Base-by-base conservation (phyloP, 345 rosid species). In the Luvunga scandens region DNA sequence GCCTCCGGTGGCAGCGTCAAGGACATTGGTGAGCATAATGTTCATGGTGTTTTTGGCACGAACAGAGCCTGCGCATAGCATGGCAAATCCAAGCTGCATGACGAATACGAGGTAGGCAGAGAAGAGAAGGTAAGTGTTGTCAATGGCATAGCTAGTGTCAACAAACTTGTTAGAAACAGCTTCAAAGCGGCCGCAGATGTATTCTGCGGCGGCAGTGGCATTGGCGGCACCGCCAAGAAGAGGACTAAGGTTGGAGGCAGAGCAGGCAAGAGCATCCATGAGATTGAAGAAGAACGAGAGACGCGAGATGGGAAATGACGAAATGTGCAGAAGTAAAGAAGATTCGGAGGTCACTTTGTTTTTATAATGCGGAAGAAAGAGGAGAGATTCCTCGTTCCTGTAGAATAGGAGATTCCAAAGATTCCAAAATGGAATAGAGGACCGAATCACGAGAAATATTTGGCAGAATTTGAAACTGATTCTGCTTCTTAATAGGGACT, bases 11-110 rank as follows among this genome's bases (percentile, higher is more conserved):
- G 91, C 92, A 2, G 91, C 91, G 59, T 89, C 92, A 21, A 89
- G 88, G 57, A 89, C 90, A 30, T 89, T 88, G 36, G 91, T 88
- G 28, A 88, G 89, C 93, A 90, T 90, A 71, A 87, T 87, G 83
- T 89, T 89, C 87, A 84, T 83, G 67, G 92, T 89, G 86, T 85
- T 89, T 75, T 89, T 89, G 56, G 91, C 91, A 25, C 88, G 83
- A 9, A 89, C 89, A 0, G 91, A 87, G 24, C 91, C 91, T 4
- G 93, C 89, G 50, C 90, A 87, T 19, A 85, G 86, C 91, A 88
- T 79, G 71, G 91, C 88, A 42, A 90, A 90, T 75, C 93, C 91
- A 2, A 88, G 79, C 75, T 87, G 90, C 90, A 87, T 90, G 77
- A 90, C 73, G 63, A 90, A 90, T 10, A 88, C 90, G 14, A 90